Percentiles rank a stretch among this genome's conserved stretches.
Conservation (phyloP, 139 green algal species). For the Micromonas pusilla region DNA sequence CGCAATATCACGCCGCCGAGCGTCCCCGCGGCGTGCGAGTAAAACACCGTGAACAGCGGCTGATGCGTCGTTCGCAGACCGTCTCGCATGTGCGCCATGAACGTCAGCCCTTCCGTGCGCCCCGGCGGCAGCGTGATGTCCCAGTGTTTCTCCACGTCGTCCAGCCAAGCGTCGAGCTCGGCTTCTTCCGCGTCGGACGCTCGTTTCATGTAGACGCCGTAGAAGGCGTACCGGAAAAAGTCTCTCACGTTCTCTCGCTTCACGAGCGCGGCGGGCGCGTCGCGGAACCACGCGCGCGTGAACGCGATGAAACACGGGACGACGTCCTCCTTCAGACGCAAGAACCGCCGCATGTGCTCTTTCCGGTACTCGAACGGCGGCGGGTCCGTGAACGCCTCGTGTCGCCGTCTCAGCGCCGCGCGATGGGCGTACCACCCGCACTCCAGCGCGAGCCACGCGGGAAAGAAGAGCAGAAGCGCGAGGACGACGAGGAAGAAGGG, state of each 20-base stretch:
- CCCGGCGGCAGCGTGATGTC: background rate
- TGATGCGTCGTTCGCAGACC: background rate
- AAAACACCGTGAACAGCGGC: background rate
- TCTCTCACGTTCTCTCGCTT: background rate
- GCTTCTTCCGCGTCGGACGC: background rate
- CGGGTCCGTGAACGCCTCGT: background rate
- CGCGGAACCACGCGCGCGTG: background rate
- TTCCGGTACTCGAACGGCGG: background rate
- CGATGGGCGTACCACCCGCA: background rate
- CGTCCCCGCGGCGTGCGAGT: background rate
- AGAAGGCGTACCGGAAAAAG: background rate
- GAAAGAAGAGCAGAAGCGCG: too few species aligned
- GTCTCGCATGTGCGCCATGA: slow-evolving; percentile 6
- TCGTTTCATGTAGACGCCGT: background rate
- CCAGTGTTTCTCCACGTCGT: background rate
- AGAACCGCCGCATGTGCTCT: background rate
- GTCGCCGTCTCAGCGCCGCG: background rate
- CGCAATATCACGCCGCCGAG: background rate
- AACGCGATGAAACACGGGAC: background rate
- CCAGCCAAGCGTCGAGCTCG: background rate
- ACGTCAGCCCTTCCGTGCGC: background rate
- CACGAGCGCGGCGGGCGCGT: background rate
- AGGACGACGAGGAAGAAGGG: too few species aligned
- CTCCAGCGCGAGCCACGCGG: too few species aligned
- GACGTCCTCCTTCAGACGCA: background rate